Evolutionary conservation across 768 basidiomycete species (phyloP), one percentile per base, ranked within the genome.

Genomic region (Tephrocybe sp.): DNA sequence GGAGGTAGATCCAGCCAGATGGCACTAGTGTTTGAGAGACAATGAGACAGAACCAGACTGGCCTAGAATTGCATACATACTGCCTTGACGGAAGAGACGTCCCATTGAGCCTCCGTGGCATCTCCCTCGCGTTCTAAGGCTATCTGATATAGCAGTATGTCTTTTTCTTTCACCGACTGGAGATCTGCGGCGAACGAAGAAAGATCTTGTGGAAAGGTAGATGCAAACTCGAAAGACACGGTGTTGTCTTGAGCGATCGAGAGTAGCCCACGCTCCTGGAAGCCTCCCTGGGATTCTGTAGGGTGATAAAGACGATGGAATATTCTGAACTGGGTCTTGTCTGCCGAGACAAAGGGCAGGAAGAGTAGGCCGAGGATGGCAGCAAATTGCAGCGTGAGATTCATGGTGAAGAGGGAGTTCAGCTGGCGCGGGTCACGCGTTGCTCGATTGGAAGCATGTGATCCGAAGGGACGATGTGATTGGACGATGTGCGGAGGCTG

Each of bases 101-200:
- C 75, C 76, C 80, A 84, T 54, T 74, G 61, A 42, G 72, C 64
- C 55, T 76, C 72, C 50, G 74, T 55, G 31, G 56, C 57, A 48
- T 74, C 73, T 18, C 62, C 63, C 19, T 69, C 69, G 31, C 69
- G 77, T 42, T 79, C 71, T 55, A 92, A 69, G 38, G 90, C 86
- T 39, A 91, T 67, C 68, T 91, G 88, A 65, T 91, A 91, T 47
- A 85, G 66, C 13, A 78, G 74, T 8, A 69, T 66, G 45, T 72
- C 68, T 13, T 64, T 53, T 18, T 71, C 60, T 39, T 65, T 69
- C 24, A 68, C 47, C 31, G 62, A 45, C 22, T 72, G 64, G 24
- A 78, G 61, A 15, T 59, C 56, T 41, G 71, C 66, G 36, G 73
- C 59, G 57, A 82, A 78, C 10, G 70, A 58, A 36, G 54, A 64